Evolutionary conservation across 75 land plant species (phyloP).

Genomic region (Pinus taeda): DNA sequence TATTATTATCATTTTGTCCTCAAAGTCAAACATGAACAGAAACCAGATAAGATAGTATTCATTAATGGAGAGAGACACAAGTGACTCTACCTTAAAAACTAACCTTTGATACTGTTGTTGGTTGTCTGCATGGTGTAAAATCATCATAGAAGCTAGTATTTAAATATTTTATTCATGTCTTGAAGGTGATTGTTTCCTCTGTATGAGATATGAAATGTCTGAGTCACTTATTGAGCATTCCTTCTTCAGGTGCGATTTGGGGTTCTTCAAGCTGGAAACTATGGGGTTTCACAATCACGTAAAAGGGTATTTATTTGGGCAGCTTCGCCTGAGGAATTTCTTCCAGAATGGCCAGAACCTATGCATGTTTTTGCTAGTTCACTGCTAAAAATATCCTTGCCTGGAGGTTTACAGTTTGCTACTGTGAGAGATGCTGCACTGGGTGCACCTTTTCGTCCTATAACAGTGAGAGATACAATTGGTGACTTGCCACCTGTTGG

Average conservation of each 20-base stretch:
- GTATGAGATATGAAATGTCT: not conserved
- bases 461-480: conserved; percentile 96
- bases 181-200: no score
- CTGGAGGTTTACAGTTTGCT: conserved; percentile 58
- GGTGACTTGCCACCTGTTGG: conserved; percentile 89
- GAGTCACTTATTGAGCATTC: not conserved
- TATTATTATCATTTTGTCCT: no score
- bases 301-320: conserved; percentile 99
- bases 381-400: conserved; percentile 67
- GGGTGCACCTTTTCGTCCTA: conserved; percentile 90
- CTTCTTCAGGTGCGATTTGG: conserved; percentile 88
- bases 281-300: conserved; percentile 93
- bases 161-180: no score
- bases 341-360: conserved; percentile 99
- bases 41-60: no score
- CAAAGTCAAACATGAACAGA: no score
- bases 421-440: conserved; percentile 72
- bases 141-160: no score
- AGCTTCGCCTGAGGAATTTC: conserved; percentile 74
- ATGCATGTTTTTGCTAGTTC: conserved; percentile 90
- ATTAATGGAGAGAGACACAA: no score
- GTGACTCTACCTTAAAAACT: no score
- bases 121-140: no score
- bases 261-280: conserved; percentile 94
- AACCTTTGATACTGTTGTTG: no score